phyloP scores from a whole-genome alignment of 176 grass and related monocot genomes.

The Paspalum notatum region DNA sequence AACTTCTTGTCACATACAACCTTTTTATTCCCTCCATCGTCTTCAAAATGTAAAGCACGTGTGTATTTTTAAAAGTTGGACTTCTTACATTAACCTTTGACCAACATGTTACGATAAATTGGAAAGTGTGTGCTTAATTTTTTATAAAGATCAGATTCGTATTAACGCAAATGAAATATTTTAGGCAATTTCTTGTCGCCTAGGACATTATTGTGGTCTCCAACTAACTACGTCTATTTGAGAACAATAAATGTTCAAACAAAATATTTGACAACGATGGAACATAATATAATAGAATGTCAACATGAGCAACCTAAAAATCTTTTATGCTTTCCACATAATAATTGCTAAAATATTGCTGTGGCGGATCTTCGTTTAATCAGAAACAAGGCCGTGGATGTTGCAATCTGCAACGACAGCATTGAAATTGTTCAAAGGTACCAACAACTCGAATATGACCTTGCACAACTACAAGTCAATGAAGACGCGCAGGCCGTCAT shows the following conservation, averaged over 20 bases:
- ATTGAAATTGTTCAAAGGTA: constrained; percentile 1
- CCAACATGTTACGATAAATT: no score
- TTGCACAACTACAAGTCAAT: neutral
- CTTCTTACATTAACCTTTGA: no score
- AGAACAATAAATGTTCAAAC: no score
- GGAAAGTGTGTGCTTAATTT: no score
- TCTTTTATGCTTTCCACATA: neutral
- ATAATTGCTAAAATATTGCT: neutral
- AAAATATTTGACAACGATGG: neutral
- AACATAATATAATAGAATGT: neutral
- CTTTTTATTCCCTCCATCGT: no score
- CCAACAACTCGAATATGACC: neutral
- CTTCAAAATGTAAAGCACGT: no score
- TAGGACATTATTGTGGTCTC: neutral
- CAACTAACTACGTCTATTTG: neutral
- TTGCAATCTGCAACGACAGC: neutral
- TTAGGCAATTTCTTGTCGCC: no score
- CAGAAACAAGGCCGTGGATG: neutral
- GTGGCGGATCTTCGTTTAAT: neutral
- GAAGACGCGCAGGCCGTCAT: constrained; percentile 45
- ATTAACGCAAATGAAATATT: no score
- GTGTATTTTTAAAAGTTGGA: no score
- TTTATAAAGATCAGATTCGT: no score
- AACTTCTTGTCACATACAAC: no score
- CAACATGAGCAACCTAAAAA: neutral